Conservation (phyloP, 225 moss, liverwort and hornwort species). For the Pleurozium schreberi region DNA sequence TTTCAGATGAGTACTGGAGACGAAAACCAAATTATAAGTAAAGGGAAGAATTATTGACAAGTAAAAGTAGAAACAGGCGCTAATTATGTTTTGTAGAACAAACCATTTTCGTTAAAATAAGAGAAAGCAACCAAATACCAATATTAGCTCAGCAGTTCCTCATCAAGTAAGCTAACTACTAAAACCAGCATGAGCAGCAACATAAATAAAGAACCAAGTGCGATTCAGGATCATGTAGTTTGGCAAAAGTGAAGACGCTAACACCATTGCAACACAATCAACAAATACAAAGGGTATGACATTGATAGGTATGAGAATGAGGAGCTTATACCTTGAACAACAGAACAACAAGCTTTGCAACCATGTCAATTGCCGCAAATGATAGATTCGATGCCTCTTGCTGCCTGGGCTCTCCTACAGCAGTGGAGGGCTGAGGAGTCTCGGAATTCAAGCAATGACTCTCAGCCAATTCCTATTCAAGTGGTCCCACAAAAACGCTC, state of each 20-base stretch:
- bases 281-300: background rate
- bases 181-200: background rate
- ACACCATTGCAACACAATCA: background rate
- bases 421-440: slow-evolving; percentile 26
- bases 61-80: background rate
- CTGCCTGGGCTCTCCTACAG: slow-evolving; percentile 31
- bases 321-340: slow-evolving; percentile 56
- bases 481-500: background rate
- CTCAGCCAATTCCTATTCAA: slow-evolving; percentile 67
- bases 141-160: background rate
- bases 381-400: slow-evolving; percentile 57
- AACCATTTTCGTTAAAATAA: background rate
- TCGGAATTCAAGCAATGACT: slow-evolving; percentile 70
- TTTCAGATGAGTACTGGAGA: slow-evolving; percentile 66
- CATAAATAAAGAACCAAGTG: background rate
- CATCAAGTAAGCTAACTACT: background rate
- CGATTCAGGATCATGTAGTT: background rate
- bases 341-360: slow-evolving; percentile 85
- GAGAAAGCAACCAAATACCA: background rate
- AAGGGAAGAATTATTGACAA: background rate
- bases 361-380: slow-evolving; percentile 85
- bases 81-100: background rate
- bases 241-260: background rate
- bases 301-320: background rate
- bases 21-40: background rate